These are phyloP conservation scores for Acrocalymma vagum DNA, from an alignment of 2,329 filamentous ascomycete genomes.

Conservation along the genomic window DNA sequence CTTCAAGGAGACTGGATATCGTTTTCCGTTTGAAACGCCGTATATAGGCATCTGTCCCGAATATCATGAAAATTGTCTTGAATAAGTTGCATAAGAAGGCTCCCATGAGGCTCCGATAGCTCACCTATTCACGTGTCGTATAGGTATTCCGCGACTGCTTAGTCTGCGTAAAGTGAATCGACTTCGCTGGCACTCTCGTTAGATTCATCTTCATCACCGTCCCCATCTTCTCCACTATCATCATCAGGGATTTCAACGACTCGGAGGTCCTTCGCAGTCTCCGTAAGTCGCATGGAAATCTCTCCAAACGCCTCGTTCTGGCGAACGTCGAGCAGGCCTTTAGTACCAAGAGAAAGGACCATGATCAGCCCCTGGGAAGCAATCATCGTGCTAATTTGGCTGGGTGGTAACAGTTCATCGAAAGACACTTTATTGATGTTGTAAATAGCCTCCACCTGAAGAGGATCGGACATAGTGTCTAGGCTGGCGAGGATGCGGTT, in stretches of 20 bases:
- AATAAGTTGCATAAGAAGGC: too few species aligned
- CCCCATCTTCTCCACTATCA: neutral
- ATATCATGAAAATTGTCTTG: too few species aligned
- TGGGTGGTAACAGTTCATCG: slow-evolving; percentile 71
- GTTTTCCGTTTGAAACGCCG: too few species aligned
- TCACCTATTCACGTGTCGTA: too few species aligned
- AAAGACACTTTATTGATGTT: slow-evolving; percentile 65
- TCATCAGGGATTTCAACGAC: slow-evolving; percentile 17
- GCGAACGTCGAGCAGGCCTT: slow-evolving; percentile 67
- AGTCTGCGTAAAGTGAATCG: too few species aligned
- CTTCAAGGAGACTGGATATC: too few species aligned
- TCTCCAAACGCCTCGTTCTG: slow-evolving; percentile 62
- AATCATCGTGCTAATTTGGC: slow-evolving; percentile 65
- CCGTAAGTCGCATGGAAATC: slow-evolving; percentile 39
- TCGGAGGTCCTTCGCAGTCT: slow-evolving; percentile 26
- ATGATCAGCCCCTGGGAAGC: slow-evolving; percentile 61
- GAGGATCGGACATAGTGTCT: slow-evolving; percentile 22
- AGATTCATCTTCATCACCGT: slow-evolving; percentile 3
- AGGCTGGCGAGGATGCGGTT: slow-evolving; percentile 14
- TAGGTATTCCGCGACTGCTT: too few species aligned
- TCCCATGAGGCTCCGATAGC: too few species aligned
- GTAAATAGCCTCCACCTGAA: slow-evolving; percentile 39
- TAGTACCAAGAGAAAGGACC: slow-evolving; percentile 59
- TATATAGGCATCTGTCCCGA: too few species aligned
- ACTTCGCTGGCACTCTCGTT: too few species aligned